Conservation (phyloP, 1,139 yeast species). For the Citeromyces hawaiiensis region DNA sequence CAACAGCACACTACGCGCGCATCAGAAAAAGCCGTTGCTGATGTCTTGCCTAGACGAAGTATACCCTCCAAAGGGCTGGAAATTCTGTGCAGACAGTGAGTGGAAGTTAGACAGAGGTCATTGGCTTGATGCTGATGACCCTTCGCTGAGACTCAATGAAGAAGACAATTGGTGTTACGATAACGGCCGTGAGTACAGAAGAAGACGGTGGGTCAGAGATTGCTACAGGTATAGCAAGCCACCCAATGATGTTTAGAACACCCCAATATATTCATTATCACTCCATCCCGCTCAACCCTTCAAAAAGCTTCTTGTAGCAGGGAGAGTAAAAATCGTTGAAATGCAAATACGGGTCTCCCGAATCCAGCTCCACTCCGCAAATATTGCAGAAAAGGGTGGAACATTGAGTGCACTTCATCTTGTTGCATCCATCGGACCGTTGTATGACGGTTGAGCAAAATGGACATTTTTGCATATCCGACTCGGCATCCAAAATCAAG, state of each 20-base stretch:
- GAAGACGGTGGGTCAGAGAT: constrained; percentile 39
- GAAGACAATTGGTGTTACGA: constrained; percentile 34
- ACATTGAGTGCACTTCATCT: constrained; percentile 47
- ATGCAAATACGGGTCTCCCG: constrained; percentile 39
- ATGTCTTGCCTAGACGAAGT: constrained; percentile 41
- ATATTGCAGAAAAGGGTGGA: constrained; percentile 38
- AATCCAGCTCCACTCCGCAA: constrained; percentile 31
- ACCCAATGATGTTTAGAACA: constrained; percentile 9
- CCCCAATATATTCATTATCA: neutral
- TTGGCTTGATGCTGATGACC: constrained; percentile 31
- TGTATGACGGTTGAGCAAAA: constrained; percentile 40
- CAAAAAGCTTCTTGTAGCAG: constrained; percentile 42
- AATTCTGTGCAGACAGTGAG: constrained; percentile 42
- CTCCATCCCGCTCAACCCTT: constrained; percentile 33
- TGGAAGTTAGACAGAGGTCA: constrained; percentile 52
- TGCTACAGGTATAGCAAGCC: constrained; percentile 35
- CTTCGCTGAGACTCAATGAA: constrained; percentile 13
- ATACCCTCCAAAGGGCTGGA: constrained; percentile 65
- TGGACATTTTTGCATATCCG: constrained; percentile 39
- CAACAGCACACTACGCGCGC: constrained; percentile 32
- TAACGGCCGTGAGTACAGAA: constrained; percentile 32
- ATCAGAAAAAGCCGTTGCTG: constrained; percentile 59
- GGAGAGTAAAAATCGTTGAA: constrained; percentile 25
- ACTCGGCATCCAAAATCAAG: constrained; percentile 25
- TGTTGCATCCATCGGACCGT: constrained; percentile 54